phyloP scores from a whole-genome alignment of 768 basidiomycete genomes.

The Boletus eberwhitei region DNA sequence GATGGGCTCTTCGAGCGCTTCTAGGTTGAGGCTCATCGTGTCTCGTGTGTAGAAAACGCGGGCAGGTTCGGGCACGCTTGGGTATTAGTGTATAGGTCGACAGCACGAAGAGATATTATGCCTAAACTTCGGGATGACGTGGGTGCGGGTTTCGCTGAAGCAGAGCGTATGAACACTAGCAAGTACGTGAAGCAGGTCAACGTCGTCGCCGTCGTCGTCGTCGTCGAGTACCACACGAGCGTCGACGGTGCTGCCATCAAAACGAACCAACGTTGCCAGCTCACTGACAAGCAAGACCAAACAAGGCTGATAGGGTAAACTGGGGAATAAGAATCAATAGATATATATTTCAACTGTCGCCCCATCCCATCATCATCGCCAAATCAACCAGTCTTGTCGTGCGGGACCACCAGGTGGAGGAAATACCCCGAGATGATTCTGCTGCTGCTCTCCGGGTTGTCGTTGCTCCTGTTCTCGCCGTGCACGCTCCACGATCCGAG shows the following conservation, averaged over 20 bases:
- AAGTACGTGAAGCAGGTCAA: neutral
- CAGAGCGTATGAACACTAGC: neutral
- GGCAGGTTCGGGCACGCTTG: neutral
- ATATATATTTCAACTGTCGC: neutral
- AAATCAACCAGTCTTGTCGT: slow-evolving; percentile 62
- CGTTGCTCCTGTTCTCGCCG: slow-evolving; percentile 57
- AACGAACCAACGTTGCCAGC: slow-evolving; percentile 2
- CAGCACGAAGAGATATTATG: neutral
- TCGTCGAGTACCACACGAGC: slow-evolving; percentile 1
- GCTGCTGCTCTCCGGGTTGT: slow-evolving; percentile 34
- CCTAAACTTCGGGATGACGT: neutral
- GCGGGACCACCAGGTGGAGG: slow-evolving; percentile 64
- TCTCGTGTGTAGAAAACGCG: neutral
- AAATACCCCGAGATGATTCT: slow-evolving; percentile 45
- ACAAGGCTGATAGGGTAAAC: slow-evolving; percentile 7
- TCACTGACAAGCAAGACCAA: slow-evolving; percentile 24
- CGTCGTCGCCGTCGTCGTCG: slow-evolving; percentile 17
- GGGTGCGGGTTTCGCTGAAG: neutral
- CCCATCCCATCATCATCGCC: slow-evolving; percentile 29
- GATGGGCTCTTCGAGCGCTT: slow-evolving; percentile 58
- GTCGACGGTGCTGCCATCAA: slow-evolving; percentile 4
- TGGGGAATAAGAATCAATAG: neutral
- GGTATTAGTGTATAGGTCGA: neutral
- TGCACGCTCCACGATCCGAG: slow-evolving; percentile 70
- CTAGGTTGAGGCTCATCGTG: slow-evolving; percentile 52